Evolutionary conservation across 768 basidiomycete genomes (phyloP).

Genomic region (Coprinopsis cinerea): DNA sequence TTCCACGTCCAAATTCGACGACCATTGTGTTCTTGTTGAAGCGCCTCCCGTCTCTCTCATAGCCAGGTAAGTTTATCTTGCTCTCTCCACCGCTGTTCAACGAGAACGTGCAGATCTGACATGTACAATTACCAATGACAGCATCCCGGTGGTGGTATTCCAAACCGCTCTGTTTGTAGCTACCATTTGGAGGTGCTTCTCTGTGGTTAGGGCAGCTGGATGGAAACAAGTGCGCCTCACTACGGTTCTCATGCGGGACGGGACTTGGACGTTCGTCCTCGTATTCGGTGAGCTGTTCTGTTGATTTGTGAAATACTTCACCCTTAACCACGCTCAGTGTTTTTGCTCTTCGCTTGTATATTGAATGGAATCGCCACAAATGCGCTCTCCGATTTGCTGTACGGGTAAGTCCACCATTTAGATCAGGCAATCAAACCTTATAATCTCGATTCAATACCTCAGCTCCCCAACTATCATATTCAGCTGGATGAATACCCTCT

Average conservation of each 20-base stretch:
- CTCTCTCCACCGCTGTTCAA: no score
- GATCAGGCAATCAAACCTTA: background rate
- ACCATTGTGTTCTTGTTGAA: no score
- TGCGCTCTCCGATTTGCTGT: no score
- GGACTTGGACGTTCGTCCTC: background rate
- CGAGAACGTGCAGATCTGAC: no score
- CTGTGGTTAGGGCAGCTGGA: background rate
- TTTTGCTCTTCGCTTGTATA: background rate
- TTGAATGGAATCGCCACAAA: background rate
- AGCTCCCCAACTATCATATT: no score
- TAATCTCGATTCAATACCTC: background rate
- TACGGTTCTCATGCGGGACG: background rate
- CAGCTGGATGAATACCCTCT: slow-evolving; percentile 6
- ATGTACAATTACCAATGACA: no score
- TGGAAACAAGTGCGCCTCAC: background rate
- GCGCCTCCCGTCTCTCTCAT: no score
- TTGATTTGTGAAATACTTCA: background rate
- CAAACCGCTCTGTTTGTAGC: background rate
- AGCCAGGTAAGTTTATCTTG: no score
- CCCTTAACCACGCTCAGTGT: background rate
- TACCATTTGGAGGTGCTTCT: background rate
- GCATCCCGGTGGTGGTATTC: no score
- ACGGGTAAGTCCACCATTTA: background rate
- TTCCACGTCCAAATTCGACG: no score
- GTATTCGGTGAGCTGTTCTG: background rate